Percentiles rank a stretch among this genome's conserved stretches.
Conservation (phyloP, 768 basidiomycete genomes). For the Mycena pura region DNA sequence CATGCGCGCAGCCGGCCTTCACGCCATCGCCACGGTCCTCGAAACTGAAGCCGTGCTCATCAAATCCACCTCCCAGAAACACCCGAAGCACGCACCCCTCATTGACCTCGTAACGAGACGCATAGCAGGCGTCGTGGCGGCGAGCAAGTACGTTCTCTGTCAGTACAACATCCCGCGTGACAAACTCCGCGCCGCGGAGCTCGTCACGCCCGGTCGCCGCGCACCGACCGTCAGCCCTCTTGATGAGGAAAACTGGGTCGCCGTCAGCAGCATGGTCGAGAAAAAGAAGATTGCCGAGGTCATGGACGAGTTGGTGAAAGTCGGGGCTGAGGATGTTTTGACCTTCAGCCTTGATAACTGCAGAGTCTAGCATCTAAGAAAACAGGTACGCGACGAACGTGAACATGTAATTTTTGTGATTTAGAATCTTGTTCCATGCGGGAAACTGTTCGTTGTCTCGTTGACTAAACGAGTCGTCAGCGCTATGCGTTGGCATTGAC, state of each 20-base stretch:
- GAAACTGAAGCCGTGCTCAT: constrained; percentile 92
- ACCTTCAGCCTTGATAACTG: constrained; percentile 93
- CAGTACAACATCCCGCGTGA: constrained; percentile 89
- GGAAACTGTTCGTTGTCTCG: too few species aligned
- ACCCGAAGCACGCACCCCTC: constrained; percentile 66
- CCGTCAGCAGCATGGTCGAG: constrained; percentile 91
- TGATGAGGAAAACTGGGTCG: constrained; percentile 88
- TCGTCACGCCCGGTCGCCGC: constrained; percentile 86
- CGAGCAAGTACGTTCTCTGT: constrained; percentile 85
- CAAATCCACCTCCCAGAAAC: constrained; percentile 71
- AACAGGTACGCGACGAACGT: background rate
- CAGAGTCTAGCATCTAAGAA: constrained; percentile 63
- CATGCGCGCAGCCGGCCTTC: constrained; percentile 97
- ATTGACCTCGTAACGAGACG: constrained; percentile 85
- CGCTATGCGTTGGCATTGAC: too few species aligned
- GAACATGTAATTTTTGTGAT: too few species aligned
- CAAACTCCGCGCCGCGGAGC: constrained; percentile 63
- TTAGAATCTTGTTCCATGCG: too few species aligned
- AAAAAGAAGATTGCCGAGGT: constrained; percentile 78
- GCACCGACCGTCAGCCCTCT: constrained; percentile 89
- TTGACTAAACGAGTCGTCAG: too few species aligned
- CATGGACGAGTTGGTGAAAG: constrained; percentile 86
- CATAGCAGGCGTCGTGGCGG: constrained; percentile 91
- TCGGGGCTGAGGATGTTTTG: constrained; percentile 91
- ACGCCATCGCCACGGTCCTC: constrained; percentile 90